These are phyloP conservation scores for Neopestalotiopsis sp. DNA, from an alignment of 2,329 filamentous ascomycete genomes.

Conservation along the genomic window DNA sequence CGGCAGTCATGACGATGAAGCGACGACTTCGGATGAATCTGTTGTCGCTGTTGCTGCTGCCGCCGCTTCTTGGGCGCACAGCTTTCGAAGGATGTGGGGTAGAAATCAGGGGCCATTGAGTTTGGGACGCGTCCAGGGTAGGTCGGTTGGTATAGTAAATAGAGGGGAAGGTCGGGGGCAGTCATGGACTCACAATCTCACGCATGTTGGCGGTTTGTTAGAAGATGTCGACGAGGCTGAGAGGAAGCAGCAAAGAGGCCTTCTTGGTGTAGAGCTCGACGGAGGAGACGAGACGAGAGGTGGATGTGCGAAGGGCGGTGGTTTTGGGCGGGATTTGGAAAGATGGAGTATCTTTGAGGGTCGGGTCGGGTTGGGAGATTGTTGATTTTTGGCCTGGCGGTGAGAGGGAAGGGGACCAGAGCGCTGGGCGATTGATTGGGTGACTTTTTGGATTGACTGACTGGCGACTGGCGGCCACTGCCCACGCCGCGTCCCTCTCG, in stretches of 20 bases:
- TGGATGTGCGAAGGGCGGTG: conserved; percentile 6
- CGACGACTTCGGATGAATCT: neutral
- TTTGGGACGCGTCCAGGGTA: conserved; percentile 19
- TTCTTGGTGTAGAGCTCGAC: conserved; percentile 3
- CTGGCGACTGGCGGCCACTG: conserved; percentile 12
- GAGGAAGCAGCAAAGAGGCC: neutral
- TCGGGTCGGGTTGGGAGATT: conserved; percentile 15
- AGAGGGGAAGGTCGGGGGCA: conserved; percentile 21
- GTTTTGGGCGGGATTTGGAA: conserved; percentile 14
- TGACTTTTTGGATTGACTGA: neutral
- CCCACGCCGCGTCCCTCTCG: neutral
- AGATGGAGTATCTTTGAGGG: conserved; percentile 14
- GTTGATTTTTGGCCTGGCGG: conserved; percentile 20
- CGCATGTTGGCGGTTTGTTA: conserved; percentile 62
- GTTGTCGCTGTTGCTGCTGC: neutral
- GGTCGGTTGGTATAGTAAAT: conserved; percentile 24
- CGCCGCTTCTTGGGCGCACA: neutral
- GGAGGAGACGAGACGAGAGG: conserved; percentile 8
- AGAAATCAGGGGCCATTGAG: conserved; percentile 38
- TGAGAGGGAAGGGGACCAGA: conserved; percentile 7
- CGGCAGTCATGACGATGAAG: neutral
- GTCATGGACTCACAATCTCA: conserved; percentile 68
- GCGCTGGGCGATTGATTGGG: neutral
- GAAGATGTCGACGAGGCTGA: conserved; percentile 1
- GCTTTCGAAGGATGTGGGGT: conserved; percentile 24